phyloP scores from a whole-genome alignment of 179 eudicot species.

The Beta corolliflora region DNA sequence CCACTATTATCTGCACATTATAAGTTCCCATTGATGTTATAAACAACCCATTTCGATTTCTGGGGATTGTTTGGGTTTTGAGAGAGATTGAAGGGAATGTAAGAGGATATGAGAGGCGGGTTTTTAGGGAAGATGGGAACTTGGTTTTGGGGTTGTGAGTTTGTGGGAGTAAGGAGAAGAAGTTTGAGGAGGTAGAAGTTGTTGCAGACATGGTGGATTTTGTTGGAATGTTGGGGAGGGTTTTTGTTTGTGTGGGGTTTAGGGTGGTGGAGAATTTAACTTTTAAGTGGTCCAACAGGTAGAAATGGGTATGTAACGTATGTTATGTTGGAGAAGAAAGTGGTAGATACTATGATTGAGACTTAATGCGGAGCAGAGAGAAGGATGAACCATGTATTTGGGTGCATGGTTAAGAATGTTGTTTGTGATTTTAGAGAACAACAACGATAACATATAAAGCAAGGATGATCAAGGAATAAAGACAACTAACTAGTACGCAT shows the following conservation, averaged over 20 bases:
- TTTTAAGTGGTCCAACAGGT: too few species aligned
- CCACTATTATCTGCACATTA: conserved; percentile 50
- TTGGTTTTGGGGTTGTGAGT: conserved; percentile 17
- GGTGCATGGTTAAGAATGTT: too few species aligned
- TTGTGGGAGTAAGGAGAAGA: conserved; percentile 21
- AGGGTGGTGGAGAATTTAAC: too few species aligned
- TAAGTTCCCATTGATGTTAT: conserved; percentile 34
- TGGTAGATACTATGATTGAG: too few species aligned
- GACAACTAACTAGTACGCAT: too few species aligned
- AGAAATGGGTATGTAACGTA: neutral
- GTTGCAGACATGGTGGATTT: conserved; percentile 27
- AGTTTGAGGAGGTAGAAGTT: neutral
- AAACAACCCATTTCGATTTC: conserved; percentile 19
- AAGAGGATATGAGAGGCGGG: conserved; percentile 22
- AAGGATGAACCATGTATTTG: too few species aligned
- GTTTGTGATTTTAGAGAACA: too few species aligned
- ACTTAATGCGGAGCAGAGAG: too few species aligned
- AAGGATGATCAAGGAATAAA: too few species aligned
- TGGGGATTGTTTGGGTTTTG: conserved; percentile 15
- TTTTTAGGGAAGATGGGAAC: conserved; percentile 5
- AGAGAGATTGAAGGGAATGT: conserved; percentile 35
- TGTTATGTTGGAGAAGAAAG: neutral
- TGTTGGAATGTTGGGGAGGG: neutral
- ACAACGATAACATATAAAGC: too few species aligned
- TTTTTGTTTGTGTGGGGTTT: neutral